Percentiles rank a stretch among this genome's conserved stretches.
Evolutionary conservation across 305 asterid species (phyloP).

Genomic region (Fraxinus sp.): DNA sequence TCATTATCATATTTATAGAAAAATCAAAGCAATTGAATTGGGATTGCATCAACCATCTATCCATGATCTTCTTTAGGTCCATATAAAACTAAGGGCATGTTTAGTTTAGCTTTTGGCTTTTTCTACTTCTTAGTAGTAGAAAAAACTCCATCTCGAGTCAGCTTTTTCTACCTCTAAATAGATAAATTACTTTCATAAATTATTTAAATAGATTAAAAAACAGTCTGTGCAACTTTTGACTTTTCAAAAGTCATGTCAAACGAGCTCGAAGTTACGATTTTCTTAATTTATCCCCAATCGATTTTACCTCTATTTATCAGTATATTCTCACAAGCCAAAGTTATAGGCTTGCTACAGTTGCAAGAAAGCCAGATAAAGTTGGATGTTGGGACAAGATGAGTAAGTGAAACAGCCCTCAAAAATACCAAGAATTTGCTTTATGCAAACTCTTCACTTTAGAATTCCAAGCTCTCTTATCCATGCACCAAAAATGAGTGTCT

Average conservation of each 20-base stretch:
- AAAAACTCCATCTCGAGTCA: too few relatives aligned
- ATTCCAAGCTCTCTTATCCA: slow-evolving; percentile 60
- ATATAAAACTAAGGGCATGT: not conserved
- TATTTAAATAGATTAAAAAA: not conserved
- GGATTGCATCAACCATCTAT: not conserved
- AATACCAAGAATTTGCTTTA: slow-evolving; percentile 62
- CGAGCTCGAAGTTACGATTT: not conserved
- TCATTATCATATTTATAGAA: not conserved
- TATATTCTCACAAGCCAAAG: slow-evolving; percentile 29
- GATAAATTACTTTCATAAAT: not conserved
- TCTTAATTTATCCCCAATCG: not conserved
- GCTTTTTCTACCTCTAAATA: not conserved
- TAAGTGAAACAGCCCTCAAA: slow-evolving; percentile 32
- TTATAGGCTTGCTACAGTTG: slow-evolving; percentile 45
- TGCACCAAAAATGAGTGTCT: slow-evolving; percentile 48
- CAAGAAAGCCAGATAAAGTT: slow-evolving; percentile 67
- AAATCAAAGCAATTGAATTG: not conserved
- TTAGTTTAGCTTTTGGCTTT: not conserved
- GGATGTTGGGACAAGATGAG: slow-evolving; percentile 42
- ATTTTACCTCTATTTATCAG: not conserved
- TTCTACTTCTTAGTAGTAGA: not conserved
- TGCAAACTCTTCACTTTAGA: slow-evolving; percentile 40
- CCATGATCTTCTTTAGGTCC: not conserved
- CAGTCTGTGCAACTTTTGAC: not conserved
- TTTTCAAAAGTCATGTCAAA: not conserved